phyloP scores from a whole-genome alignment of 345 rosid species.

The Gossypium arboreum region DNA sequence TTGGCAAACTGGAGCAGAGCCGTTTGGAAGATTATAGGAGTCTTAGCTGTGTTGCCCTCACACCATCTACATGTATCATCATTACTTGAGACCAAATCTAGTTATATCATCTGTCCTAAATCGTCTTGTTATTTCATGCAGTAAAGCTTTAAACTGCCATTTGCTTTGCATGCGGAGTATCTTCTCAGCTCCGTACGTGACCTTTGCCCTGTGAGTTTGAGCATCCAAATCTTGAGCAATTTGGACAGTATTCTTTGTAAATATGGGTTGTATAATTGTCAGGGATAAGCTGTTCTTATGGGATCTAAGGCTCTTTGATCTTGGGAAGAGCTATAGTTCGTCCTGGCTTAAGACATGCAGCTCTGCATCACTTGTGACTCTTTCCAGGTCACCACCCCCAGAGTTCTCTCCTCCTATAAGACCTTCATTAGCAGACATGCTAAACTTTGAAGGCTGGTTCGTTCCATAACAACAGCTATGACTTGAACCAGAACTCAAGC shows the following conservation, averaged over 20 bases:
- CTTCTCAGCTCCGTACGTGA: slow-evolving; percentile 56
- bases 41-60: slow-evolving; percentile 51
- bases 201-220: slow-evolving; percentile 56
- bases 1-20: slow-evolving; percentile 24
- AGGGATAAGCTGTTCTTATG: slow-evolving; percentile 28
- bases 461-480: slow-evolving; percentile 64
- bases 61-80: slow-evolving; percentile 63
- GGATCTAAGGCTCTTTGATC: slow-evolving; percentile 44
- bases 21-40: slow-evolving; percentile 37
- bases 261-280: slow-evolving; percentile 27
- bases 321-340: slow-evolving; percentile 30
- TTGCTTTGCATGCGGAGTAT: slow-evolving; percentile 55
- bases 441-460: slow-evolving; percentile 34
- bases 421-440: slow-evolving; percentile 22
- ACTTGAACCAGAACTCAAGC: slow-evolving; percentile 77
- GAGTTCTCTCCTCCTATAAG: slow-evolving; percentile 30
- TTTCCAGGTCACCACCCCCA: slow-evolving; percentile 28
- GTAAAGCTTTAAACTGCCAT: slow-evolving; percentile 46
- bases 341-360: slow-evolving; percentile 45
- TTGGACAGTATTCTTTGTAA: slow-evolving; percentile 18
- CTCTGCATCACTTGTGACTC: slow-evolving; percentile 43
- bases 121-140: slow-evolving; percentile 61
- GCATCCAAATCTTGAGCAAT: slow-evolving; percentile 42
- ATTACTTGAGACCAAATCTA: slow-evolving; percentile 68
- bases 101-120: slow-evolving; percentile 56